Evolutionary conservation across 75 land plant species (phyloP).

Genomic region (Chamaecyparis obtusa): DNA sequence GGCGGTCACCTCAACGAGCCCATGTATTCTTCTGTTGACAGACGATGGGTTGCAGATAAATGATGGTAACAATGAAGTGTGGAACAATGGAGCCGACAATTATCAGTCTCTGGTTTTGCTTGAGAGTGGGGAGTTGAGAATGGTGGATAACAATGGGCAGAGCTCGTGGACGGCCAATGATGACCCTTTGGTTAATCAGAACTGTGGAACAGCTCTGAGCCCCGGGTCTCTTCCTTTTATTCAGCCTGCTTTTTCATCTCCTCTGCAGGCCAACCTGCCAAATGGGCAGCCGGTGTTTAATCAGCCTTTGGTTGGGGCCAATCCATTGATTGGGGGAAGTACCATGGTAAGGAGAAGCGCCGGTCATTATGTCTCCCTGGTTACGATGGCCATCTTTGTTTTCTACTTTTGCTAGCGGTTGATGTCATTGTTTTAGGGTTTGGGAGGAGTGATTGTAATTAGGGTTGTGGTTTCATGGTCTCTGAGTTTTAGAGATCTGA

Average conservation of each 20-base stretch:
- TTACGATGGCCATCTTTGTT: too few species aligned
- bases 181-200: background rate
- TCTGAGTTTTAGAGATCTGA: too few species aligned
- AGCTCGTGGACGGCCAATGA: background rate
- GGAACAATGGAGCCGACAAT: background rate
- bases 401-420: too few species aligned
- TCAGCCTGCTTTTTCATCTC: background rate
- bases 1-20: background rate
- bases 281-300: conserved; percentile 2
- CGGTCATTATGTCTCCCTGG: too few species aligned
- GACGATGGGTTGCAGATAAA: background rate
- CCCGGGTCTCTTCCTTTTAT: background rate
- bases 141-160: background rate
- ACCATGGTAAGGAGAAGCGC: background rate
- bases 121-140: background rate
- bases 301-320: background rate
- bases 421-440: too few species aligned
- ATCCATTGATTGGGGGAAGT: background rate
- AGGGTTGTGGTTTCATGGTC: too few species aligned
- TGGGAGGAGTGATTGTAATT: too few species aligned
- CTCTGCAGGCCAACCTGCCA: conserved; percentile 5
- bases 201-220: background rate
- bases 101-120: conserved; percentile 1
- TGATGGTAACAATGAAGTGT: background rate
- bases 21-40: background rate